Evolutionary conservation across 495 filamentous ascomycete species (phyloP), one percentile per base, ranked within the genome.

Genomic region (Neurospora discreta): DNA sequence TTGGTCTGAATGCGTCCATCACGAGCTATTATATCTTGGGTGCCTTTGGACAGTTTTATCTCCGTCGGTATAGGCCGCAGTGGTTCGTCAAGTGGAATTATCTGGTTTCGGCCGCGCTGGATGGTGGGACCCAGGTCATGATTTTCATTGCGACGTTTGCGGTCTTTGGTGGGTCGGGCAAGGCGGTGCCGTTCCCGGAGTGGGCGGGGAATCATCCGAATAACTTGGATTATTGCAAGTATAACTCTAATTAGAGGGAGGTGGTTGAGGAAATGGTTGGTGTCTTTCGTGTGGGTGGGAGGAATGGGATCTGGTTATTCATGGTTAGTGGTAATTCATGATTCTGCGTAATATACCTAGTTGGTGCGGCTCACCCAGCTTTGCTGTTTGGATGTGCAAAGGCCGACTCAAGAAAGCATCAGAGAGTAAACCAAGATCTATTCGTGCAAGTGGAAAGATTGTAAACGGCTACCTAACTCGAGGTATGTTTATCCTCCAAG

Each of bases 121-220:
- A 90, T 74, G 88, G 87, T 42, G 88, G 82, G 6, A 83, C 79
- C 60, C 80, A 84, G 65, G 78, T 81, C 7, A 77, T 87, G 0
- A 78, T 89, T 0, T 90, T 89, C 71, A 83, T 89, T 39, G 79
- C 89, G 5, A 85, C 85, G 0, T 90, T 90, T 76, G 87, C 88
- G 1, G 85, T 90, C 0, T 85, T 87, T 39, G 88, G 88, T 0
- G 88, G 79, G 16, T 79, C 79, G 30, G 82, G 82, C 10, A 75
- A 70, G 1, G 68, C 81, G 20, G 65, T 74, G 18, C 77, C 78
- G 5, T 84, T 84, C 69, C 82, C 82, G 1, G 74, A 73, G 7
- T 88, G 85, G 85, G 87, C 85, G 84, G 86, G 86, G 13, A 88
- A 88, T 39, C 80, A 81, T 52, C 42, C 42, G 42, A 44, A 44